Base-by-base conservation (phyloP, 1,284 basidiomycete species). In the Cutaneotrichosporon cavernicola region DNA sequence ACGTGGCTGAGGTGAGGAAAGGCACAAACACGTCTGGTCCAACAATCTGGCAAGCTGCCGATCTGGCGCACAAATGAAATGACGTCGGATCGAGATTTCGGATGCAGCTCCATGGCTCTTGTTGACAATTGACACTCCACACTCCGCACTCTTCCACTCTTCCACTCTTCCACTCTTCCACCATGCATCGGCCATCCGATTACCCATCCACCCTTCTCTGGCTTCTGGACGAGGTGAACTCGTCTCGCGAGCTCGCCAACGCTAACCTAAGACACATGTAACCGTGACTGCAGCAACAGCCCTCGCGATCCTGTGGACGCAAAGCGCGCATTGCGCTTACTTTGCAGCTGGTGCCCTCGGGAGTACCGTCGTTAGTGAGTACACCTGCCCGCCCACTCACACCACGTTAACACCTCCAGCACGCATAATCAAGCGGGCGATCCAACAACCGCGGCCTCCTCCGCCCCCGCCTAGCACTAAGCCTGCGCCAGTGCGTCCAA, bases 361-460 rank as follows among this genome's bases (percentile, higher is more conserved):
- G 49, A 90, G 89, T 71, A 83, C 85, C 18, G 62, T 87, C 11
- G 60, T 73, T 22, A 77, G 78, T 74, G 30, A 21, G 43, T 21
- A 6, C 11, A 9, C 18, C n/a, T n/a, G 8, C 22, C 47, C 18
- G 8, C 22, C 47, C 18, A 30, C n/a, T 4, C 16, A 34, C 22
- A 53, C 43, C 5, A 22, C 67, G 36, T 5, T 5, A 8, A 36
- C 34, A 64, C 31, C 16, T 81, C 85, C 11, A 56, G 90, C 89
- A 56, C 92, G 92, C 77, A 62, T 85, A 6, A 74, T 90, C 64
- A 94, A 93, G 76, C 82, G 74, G 26, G 72, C 84, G 56, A 83
- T 94, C 56, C 84, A 86, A 50, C 89, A 92, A 72, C 86, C 88
- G 18, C 85, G 91, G n/a, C 91, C 91, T 2, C 74, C 80, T 0